These are phyloP conservation scores for Ilyonectria destructans DNA, from an alignment of 2,329 filamentous ascomycete species.

Conservation along the genomic window DNA sequence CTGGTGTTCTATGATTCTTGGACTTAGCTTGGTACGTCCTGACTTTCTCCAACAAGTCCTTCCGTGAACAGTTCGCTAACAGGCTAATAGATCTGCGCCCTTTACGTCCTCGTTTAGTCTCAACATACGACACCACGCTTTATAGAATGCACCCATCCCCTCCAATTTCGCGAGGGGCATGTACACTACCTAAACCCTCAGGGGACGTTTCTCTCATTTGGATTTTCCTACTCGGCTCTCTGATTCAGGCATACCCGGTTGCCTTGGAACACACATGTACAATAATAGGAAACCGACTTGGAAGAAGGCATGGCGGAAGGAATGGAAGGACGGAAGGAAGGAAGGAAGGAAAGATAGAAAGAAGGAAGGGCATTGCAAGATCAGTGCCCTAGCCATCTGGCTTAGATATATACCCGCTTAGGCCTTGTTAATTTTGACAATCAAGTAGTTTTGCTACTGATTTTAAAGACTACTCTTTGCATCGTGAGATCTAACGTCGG, in stretches of 20 bases:
- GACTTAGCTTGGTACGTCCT: constrained; percentile 81
- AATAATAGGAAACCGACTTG: constrained; percentile 19
- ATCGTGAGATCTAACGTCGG: not conserved
- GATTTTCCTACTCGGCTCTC: not conserved
- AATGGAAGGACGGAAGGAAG: not conserved
- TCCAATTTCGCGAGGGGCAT: not conserved
- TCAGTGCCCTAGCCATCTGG: constrained; percentile 6
- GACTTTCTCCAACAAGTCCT: constrained; percentile 9
- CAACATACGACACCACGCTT: not conserved
- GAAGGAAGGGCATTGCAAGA: constrained; percentile 1
- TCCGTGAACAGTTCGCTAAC: constrained; percentile 36
- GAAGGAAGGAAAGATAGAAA: not conserved
- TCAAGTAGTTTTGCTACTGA: not conserved
- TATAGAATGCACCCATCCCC: constrained; percentile 5
- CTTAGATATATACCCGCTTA: constrained; percentile 40
- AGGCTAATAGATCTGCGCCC: constrained; percentile 64
- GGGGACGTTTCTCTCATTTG: not conserved
- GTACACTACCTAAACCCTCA: constrained; percentile 13
- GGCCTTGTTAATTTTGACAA: constrained; percentile 24
- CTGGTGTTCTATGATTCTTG: constrained; percentile 93
- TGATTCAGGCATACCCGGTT: not conserved
- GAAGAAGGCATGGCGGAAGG: not conserved
- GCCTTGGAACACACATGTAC: constrained; percentile 2
- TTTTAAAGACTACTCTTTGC: not conserved
- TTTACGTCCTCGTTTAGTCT: constrained; percentile 66